Conservation (phyloP, 1,284 basidiomycete species). For the Leccinum huronense region DNA sequence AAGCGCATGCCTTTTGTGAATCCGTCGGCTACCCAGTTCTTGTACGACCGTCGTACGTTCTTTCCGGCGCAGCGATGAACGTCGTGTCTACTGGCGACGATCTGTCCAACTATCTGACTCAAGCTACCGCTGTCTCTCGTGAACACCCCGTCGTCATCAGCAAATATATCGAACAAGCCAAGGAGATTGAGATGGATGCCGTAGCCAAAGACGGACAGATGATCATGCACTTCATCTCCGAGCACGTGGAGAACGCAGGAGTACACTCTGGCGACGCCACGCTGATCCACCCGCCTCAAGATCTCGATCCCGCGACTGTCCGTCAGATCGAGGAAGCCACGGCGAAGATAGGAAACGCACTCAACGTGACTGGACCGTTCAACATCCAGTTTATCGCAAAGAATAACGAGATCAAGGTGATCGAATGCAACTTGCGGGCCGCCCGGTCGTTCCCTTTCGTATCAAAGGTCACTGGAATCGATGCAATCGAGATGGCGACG, state of each 20-base stretch:
- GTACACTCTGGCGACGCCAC: slow-evolving; percentile 87
- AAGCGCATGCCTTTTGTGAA: slow-evolving; percentile 86
- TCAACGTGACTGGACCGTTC: slow-evolving; percentile 98
- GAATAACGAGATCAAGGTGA: slow-evolving; percentile 99
- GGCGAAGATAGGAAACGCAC: slow-evolving; percentile 94
- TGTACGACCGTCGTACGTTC: slow-evolving; percentile 96
- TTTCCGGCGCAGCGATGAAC: slow-evolving; percentile 99
- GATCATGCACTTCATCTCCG: slow-evolving; percentile 99
- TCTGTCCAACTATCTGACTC: slow-evolving; percentile 87
- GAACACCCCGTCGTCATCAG: slow-evolving; percentile 99
- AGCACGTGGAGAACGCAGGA: slow-evolving; percentile 99
- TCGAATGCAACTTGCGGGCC: slow-evolving; percentile 98
- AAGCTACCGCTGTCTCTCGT: slow-evolving; percentile 95
- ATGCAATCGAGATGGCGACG: slow-evolving; percentile 98
- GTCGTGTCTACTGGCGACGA: slow-evolving; percentile 95
- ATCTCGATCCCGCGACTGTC: slow-evolving; percentile 95
- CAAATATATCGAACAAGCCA: slow-evolving; percentile 99
- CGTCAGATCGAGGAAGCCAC: slow-evolving; percentile 96
- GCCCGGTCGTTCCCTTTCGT: slow-evolving; percentile 99
- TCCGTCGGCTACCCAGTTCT: slow-evolving; percentile 94
- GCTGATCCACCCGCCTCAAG: slow-evolving; percentile 96
- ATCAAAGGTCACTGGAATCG: slow-evolving; percentile 95
- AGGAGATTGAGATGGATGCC: slow-evolving; percentile 99
- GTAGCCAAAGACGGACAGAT: slow-evolving; percentile 96
- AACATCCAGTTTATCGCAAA: slow-evolving; percentile 99